These are phyloP conservation scores for Yarrowia yakushimensis DNA, from an alignment of 805 yeast species.

Conservation along the genomic window DNA sequence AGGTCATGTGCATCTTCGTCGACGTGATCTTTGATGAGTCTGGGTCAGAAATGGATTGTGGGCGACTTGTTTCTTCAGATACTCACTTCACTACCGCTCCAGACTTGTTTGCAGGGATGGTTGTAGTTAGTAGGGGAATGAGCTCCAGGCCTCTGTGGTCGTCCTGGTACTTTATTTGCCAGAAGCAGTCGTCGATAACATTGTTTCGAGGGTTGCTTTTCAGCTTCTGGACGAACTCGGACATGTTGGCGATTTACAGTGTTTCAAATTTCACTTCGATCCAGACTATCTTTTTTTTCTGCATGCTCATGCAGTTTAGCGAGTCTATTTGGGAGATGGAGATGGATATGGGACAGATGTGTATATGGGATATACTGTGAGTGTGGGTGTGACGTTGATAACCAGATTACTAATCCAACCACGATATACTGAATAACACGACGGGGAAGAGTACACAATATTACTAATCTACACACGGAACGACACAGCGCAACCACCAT, in stretches of 20 bases:
- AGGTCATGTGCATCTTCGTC: slow-evolving; percentile 38
- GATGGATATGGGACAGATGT: too few relatives aligned
- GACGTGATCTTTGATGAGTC: slow-evolving; percentile 34
- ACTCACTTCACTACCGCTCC: slow-evolving; percentile 33
- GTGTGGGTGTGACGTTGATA: too few relatives aligned
- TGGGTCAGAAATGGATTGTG: background rate
- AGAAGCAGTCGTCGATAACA: slow-evolving; percentile 28
- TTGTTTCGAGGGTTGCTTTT: slow-evolving; percentile 26
- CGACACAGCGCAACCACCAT: too few relatives aligned
- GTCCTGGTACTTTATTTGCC: slow-evolving; percentile 32
- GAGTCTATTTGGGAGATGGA: background rate
- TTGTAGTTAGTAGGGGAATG: slow-evolving; percentile 35
- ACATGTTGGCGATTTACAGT: background rate
- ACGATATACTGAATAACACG: too few relatives aligned
- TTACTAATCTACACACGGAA: too few relatives aligned
- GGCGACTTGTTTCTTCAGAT: background rate
- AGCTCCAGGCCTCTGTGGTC: slow-evolving; percentile 31
- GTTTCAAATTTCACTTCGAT: background rate
- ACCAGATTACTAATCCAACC: too few relatives aligned
- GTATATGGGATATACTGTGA: background rate
- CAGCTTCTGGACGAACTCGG: slow-evolving; percentile 1
- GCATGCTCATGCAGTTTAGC: slow-evolving; percentile 16
- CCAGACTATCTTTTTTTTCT: background rate
- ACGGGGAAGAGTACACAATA: too few relatives aligned
- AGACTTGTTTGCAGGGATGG: slow-evolving; percentile 36